Percentiles rank a stretch among this genome's conserved stretches.
phyloP scores from a whole-genome alignment of 805 yeast genomes.

The Kluyveromyces siamensis region DNA sequence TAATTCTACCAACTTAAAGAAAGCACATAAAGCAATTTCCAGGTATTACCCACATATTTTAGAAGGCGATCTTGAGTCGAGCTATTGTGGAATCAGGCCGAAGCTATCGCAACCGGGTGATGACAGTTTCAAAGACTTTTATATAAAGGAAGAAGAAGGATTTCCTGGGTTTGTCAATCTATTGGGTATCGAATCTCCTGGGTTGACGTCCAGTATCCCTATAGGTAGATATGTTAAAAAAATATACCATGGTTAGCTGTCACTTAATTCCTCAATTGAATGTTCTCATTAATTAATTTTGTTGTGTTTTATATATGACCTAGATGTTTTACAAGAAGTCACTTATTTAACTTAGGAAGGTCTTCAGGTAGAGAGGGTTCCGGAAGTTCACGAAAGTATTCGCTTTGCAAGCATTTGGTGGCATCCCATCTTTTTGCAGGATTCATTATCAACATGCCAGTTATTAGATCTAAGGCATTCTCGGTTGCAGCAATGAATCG shows the following conservation, averaged over 20 bases:
- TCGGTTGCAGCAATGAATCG: constrained; percentile 89
- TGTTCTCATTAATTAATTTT: neutral
- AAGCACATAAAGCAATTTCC: constrained; percentile 49
- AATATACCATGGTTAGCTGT: constrained; percentile 11
- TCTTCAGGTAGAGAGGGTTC: constrained; percentile 49
- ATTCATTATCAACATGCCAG: constrained; percentile 63
- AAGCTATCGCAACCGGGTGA: constrained; percentile 44
- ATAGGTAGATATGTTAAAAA: constrained; percentile 63
- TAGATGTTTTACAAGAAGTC: neutral
- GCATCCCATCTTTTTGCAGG: constrained; percentile 68
- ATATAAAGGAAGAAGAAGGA: constrained; percentile 60
- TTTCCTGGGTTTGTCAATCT: constrained; percentile 73
- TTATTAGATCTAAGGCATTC: constrained; percentile 66
- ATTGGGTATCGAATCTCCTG: constrained; percentile 85
- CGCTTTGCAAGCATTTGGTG: constrained; percentile 51
- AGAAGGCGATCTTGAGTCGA: constrained; percentile 44
- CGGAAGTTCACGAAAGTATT: constrained; percentile 67
- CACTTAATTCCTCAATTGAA: neutral
- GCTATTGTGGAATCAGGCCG: constrained; percentile 81
- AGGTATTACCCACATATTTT: constrained; percentile 57
- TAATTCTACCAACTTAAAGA: constrained; percentile 37
- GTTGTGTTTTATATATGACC: neutral
- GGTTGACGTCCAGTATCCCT: constrained; percentile 74
- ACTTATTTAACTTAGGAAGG: constrained; percentile 39
- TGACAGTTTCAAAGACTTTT: constrained; percentile 57